A percentile compares a stretch with the other conserved stretches of the same genome.
phyloP scores from a whole-genome alignment of 169 alveolate species.

The Eimeria necatrix region DNA sequence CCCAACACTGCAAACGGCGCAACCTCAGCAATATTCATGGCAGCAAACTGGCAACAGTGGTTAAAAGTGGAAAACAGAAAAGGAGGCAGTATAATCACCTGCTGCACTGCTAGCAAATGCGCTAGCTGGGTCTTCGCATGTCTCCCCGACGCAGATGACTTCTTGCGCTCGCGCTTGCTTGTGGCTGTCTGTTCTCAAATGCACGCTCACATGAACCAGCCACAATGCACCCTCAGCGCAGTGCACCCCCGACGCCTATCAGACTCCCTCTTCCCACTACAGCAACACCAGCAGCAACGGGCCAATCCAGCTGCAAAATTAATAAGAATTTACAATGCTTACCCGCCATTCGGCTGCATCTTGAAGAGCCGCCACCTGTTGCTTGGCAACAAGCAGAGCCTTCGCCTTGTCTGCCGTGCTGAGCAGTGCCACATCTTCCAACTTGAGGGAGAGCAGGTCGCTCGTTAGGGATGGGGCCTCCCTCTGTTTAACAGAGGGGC shows the following conservation, averaged over 20 bases:
- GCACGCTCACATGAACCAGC: background rate
- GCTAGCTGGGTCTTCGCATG: constrained; percentile 70
- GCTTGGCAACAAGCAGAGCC: constrained; percentile 68
- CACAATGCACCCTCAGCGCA: background rate
- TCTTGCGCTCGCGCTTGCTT: constrained; percentile 72
- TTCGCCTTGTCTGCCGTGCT: constrained; percentile 64
- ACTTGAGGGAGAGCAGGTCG: constrained; percentile 39
- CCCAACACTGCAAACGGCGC: background rate
- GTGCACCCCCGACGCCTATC: background rate
- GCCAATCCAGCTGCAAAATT: background rate
- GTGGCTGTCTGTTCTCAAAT: constrained; percentile 69
- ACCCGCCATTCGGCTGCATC: constrained; percentile 74
- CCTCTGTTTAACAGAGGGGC: constrained; percentile 21
- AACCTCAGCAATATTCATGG: background rate
- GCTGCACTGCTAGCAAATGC: constrained; percentile 73
- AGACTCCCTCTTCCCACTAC: background rate
- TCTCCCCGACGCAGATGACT: constrained; percentile 72
- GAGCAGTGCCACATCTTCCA: constrained; percentile 55
- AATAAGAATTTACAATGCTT: background rate
- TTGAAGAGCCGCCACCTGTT: constrained; percentile 65
- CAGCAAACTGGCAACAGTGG: background rate
- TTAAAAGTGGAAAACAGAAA: background rate
- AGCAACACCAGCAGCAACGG: background rate
- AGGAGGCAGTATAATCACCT: constrained; percentile 12
- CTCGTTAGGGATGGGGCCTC: constrained; percentile 41